These are phyloP conservation scores for Cyclotella kingstonii DNA, from an alignment of 108 stramenopile species.

Conservation along the genomic window DNA sequence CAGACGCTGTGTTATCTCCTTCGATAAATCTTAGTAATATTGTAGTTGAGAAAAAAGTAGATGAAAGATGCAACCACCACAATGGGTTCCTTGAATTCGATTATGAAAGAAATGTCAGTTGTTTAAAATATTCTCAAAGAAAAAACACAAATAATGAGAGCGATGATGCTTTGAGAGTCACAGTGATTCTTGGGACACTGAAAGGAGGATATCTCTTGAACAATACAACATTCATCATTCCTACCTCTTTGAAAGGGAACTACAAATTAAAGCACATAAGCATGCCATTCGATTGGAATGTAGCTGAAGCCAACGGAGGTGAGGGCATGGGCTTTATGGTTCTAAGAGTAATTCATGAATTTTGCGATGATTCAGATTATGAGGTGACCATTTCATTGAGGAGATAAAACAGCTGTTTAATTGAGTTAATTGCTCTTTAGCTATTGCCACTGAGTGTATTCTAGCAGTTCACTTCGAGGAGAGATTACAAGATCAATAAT, in stretches of 20 bases:
- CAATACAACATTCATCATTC: constrained; percentile 20
- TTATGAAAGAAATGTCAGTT: neutral
- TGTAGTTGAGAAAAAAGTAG: constrained; percentile 4
- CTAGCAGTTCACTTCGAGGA: too few relatives aligned
- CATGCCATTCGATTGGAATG: constrained; percentile 32
- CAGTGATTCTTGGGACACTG: constrained; percentile 12
- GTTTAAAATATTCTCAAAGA: neutral
- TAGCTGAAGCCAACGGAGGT: constrained; percentile 19
- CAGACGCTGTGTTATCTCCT: too few relatives aligned
- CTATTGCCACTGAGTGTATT: too few relatives aligned
- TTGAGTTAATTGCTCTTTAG: too few relatives aligned
- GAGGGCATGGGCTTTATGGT: constrained; percentile 10
- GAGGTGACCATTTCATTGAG: constrained; percentile 21
- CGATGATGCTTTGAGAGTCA: neutral
- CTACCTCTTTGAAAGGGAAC: constrained; percentile 1
- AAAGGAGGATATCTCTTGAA: constrained; percentile 29
- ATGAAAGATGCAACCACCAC: neutral
- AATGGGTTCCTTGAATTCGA: neutral
- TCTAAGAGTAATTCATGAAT: constrained; percentile 33
- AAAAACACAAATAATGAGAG: constrained; percentile 3
- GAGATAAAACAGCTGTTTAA: too few relatives aligned
- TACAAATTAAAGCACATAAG: constrained; percentile 12
- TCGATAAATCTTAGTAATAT: constrained; percentile 14
- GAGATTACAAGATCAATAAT: too few relatives aligned
- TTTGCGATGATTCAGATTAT: constrained; percentile 15